Percentiles rank a stretch among this genome's conserved stretches.
Conservation (phyloP, 2,329 filamentous ascomycete genomes). For the Beauveria sp. region DNA sequence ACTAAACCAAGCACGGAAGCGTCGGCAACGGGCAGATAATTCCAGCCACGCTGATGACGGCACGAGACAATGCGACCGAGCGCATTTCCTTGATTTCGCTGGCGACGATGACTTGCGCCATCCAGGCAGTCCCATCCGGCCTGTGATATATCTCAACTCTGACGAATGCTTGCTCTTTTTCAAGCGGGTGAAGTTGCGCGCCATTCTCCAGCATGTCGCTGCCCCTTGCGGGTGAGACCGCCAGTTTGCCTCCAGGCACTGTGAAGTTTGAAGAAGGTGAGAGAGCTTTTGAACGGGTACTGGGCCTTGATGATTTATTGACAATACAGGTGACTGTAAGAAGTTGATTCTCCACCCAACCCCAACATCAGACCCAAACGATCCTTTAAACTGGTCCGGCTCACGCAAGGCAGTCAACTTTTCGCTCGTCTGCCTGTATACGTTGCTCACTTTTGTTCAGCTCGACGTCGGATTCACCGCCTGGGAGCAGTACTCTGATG, state of each 20-base stretch:
- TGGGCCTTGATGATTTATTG: background rate
- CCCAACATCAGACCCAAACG: conserved; percentile 30
- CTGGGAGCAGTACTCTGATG: conserved; percentile 5
- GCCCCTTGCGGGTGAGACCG: background rate
- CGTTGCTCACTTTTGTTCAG: conserved; percentile 21
- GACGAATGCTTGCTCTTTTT: background rate
- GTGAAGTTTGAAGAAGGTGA: conserved; percentile 3
- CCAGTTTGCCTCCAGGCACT: conserved; percentile 1
- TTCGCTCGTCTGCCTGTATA: conserved; percentile 33
- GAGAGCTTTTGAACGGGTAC: background rate
- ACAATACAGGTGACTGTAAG: background rate
- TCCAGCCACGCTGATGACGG: background rate
- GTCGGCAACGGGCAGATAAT: background rate
- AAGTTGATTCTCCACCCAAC: conserved; percentile 17
- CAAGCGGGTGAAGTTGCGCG: background rate
- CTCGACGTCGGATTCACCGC: conserved; percentile 11
- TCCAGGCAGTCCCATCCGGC: no score
- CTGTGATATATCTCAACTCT: background rate
- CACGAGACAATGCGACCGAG: background rate
- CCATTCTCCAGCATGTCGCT: background rate
- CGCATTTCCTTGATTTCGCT: no score
- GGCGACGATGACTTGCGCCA: no score
- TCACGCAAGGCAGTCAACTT: conserved; percentile 16
- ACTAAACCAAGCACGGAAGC: background rate
- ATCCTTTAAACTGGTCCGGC: conserved; percentile 57